Evolutionary conservation across 2,329 filamentous ascomycete species (phyloP).

Genomic region (Hymenoscyphus fructigenus): DNA sequence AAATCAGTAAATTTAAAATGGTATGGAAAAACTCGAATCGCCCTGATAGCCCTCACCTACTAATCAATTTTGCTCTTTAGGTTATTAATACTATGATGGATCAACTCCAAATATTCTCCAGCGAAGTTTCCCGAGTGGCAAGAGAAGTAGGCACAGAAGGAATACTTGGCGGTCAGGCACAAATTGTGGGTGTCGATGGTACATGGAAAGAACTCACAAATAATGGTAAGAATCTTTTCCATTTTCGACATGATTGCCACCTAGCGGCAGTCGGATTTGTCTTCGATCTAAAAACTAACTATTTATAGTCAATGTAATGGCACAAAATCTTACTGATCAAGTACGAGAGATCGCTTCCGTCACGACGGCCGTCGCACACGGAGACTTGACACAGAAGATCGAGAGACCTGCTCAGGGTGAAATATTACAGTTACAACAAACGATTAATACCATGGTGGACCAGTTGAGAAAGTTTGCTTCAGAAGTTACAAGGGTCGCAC

Average conservation of each 20-base stretch:
- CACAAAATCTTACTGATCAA: constrained; percentile 78
- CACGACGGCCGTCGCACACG: constrained; percentile 79
- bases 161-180: constrained; percentile 87
- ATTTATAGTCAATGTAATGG: constrained; percentile 72
- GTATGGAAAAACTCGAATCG: constrained; percentile 47
- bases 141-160: constrained; percentile 96
- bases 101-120: constrained; percentile 93
- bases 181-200: constrained; percentile 90
- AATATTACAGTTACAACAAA: constrained; percentile 80
- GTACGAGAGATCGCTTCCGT: constrained; percentile 84
- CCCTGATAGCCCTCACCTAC: neutral
- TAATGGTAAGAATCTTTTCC: constrained; percentile 56
- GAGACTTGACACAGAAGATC: constrained; percentile 82
- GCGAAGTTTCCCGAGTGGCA: constrained; percentile 90
- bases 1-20: constrained; percentile 96
- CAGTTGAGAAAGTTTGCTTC: constrained; percentile 81
- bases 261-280: neutral
- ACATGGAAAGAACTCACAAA: constrained; percentile 97
- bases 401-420: constrained; percentile 78
- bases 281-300: constrained; percentile 15
- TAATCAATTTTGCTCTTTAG: constrained; percentile 22
- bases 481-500: constrained; percentile 78
- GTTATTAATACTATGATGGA: constrained; percentile 98
- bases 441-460: constrained; percentile 88
- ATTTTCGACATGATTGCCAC: neutral